Percentiles rank a stretch among this genome's conserved stretches.
Conservation (phyloP, 78 protist genomes). For the Acrasis kona region DNA sequence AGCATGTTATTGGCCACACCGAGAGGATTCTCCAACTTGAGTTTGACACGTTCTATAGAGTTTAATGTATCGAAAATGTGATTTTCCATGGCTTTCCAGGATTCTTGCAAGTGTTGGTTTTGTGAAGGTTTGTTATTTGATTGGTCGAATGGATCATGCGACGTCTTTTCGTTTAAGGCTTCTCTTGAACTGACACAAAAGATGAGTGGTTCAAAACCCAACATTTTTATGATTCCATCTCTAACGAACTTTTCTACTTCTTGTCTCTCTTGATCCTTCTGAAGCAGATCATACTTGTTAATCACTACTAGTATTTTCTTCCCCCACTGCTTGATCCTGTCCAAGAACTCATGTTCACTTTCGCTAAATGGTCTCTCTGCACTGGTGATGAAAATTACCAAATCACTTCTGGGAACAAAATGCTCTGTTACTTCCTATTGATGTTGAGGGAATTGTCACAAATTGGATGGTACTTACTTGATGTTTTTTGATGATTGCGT, state of each 20-base stretch:
- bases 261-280: slow-evolving; percentile 21
- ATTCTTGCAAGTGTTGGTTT: too few species aligned
- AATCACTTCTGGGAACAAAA: slow-evolving; percentile 45
- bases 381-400: slow-evolving; percentile 41
- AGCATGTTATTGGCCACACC: slow-evolving; percentile 45
- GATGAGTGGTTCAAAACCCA: slow-evolving; percentile 28
- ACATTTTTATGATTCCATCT: slow-evolving; percentile 19
- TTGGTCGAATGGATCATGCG: background rate
- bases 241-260: slow-evolving; percentile 31
- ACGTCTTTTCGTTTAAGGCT: slow-evolving; percentile 37
- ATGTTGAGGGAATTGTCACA: slow-evolving; percentile 37
- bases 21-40: slow-evolving; percentile 44
- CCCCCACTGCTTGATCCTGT: slow-evolving; percentile 28
- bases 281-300: slow-evolving; percentile 41
- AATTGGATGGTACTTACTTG: slow-evolving; percentile 4
- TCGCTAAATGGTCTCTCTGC: slow-evolving; percentile 49
- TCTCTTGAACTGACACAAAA: slow-evolving; percentile 39
- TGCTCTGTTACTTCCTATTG: slow-evolving; percentile 60
- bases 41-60: slow-evolving; percentile 21
- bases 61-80: slow-evolving; percentile 39
- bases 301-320: slow-evolving; percentile 48
- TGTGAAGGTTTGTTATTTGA: too few species aligned
- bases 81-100: slow-evolving; percentile 18
- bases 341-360: slow-evolving; percentile 32
- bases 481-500: slow-evolving; percentile 18